Conservation (phyloP, 179 eudicot genomes). For the Actinidia chinensis region DNA sequence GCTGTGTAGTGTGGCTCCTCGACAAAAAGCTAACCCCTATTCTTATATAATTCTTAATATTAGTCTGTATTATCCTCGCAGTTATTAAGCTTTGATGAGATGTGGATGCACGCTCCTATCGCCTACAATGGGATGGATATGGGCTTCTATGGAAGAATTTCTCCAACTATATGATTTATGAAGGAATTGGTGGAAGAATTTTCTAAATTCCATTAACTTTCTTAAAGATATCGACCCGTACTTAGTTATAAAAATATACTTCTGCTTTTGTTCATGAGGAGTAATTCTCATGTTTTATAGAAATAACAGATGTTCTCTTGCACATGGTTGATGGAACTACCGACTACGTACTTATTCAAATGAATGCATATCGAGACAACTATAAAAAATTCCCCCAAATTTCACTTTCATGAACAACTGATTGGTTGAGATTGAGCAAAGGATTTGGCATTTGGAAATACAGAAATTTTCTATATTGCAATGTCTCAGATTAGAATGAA, state of each 20-base stretch:
- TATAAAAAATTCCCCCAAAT: too few relatives aligned
- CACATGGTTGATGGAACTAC: too few relatives aligned
- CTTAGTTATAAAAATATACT: neutral
- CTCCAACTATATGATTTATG: slow-evolving; percentile 4
- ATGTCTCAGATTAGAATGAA: too few relatives aligned
- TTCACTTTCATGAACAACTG: too few relatives aligned
- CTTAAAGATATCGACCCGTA: neutral
- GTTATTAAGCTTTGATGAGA: slow-evolving; percentile 74
- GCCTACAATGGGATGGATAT: slow-evolving; percentile 77
- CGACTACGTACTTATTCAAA: too few relatives aligned
- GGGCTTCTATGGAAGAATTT: slow-evolving; percentile 40
- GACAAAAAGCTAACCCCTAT: too few relatives aligned
- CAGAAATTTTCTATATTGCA: too few relatives aligned
- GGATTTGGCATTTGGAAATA: too few relatives aligned
- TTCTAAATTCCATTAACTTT: neutral
- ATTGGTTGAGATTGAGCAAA: too few relatives aligned
- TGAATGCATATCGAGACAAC: too few relatives aligned
- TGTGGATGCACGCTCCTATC: slow-evolving; percentile 78
- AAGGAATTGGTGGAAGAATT: neutral
- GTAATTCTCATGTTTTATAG: neutral
- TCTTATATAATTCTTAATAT: neutral
- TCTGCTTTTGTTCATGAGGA: too few relatives aligned
- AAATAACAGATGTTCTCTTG: neutral
- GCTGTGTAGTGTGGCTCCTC: too few relatives aligned
- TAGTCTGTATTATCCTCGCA: slow-evolving; percentile 24